These are phyloP conservation scores for Coemansia sp. DNA, from an alignment of 192 early-diverging fungal genomes.

Conservation along the genomic window DNA sequence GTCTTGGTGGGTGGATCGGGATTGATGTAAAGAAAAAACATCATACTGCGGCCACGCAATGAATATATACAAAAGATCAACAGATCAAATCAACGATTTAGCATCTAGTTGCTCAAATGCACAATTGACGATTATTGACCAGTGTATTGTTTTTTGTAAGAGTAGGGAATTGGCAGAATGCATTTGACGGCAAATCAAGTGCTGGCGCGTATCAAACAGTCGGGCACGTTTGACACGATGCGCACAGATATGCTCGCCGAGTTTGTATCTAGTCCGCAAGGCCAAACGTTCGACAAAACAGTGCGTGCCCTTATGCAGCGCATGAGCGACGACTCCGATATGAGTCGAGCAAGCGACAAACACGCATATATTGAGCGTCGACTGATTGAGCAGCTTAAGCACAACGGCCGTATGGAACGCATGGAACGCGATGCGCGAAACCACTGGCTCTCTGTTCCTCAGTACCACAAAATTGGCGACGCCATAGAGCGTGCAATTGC, in stretches of 20 bases:
- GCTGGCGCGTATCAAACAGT: constrained; percentile 19
- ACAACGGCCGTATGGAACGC: constrained; percentile 19
- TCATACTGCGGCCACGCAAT: neutral
- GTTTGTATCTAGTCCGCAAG: constrained; percentile 22
- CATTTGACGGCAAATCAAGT: constrained; percentile 34
- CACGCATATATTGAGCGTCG: constrained; percentile 15
- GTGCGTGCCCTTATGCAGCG: constrained; percentile 13
- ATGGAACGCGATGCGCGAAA: constrained; percentile 40
- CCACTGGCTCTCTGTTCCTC: constrained; percentile 20
- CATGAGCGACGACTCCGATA: constrained; percentile 5
- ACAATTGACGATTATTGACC: neutral
- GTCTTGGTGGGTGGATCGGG: neutral
- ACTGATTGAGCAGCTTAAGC: constrained; percentile 17
- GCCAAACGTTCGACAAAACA: constrained; percentile 19
- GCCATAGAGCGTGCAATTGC: constrained; percentile 2
- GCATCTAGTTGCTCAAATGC: neutral
- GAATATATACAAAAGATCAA: neutral
- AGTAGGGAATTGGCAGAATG: neutral
- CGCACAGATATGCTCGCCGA: constrained; percentile 22
- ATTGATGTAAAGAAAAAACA: neutral
- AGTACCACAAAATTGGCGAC: neutral
- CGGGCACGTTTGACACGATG: constrained; percentile 33
- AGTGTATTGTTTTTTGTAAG: neutral
- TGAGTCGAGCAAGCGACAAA: constrained; percentile 1
- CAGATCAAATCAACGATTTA: neutral